phyloP scores from a whole-genome alignment of 2,329 filamentous ascomycete species.

The Erysiphe neolycopersici region DNA sequence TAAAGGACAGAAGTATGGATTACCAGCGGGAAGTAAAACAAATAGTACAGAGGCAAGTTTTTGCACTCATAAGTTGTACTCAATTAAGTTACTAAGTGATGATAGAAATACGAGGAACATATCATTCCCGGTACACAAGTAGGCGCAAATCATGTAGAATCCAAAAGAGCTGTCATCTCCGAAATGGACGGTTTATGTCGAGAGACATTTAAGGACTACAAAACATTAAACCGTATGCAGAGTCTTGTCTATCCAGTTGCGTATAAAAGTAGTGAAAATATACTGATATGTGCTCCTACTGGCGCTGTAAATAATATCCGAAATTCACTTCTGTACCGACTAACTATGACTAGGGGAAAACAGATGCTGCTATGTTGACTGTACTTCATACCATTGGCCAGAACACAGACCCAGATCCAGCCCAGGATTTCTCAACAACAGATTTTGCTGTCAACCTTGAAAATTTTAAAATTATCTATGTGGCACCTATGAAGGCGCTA shows the following conservation, averaged over 20 bases:
- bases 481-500: slow-evolving; percentile 95
- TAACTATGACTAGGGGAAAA: slow-evolving; percentile 42
- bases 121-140: slow-evolving; percentile 60
- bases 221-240: slow-evolving; percentile 88
- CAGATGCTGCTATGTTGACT: slow-evolving; percentile 90
- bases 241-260: slow-evolving; percentile 87
- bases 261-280: slow-evolving; percentile 90
- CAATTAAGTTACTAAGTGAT: slow-evolving; percentile 9
- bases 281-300: slow-evolving; percentile 94
- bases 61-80: not conserved
- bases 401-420: slow-evolving; percentile 55
- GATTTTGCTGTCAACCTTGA: slow-evolving; percentile 65
- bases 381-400: slow-evolving; percentile 77
- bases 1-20: slow-evolving; percentile 53
- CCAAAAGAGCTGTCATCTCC: slow-evolving; percentile 50
- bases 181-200: slow-evolving; percentile 74
- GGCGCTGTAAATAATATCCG: slow-evolving; percentile 35
- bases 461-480: slow-evolving; percentile 96
- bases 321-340: not conserved
- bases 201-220: slow-evolving; percentile 86
- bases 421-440: slow-evolving; percentile 41
- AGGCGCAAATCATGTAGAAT: slow-evolving; percentile 43
- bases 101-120: slow-evolving; percentile 67
- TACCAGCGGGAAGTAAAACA: slow-evolving; percentile 51
- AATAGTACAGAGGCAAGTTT: slow-evolving; percentile 26